Conservation (phyloP, 768 basidiomycete genomes). For the Trichaptum fuscoviolaceum region DNA sequence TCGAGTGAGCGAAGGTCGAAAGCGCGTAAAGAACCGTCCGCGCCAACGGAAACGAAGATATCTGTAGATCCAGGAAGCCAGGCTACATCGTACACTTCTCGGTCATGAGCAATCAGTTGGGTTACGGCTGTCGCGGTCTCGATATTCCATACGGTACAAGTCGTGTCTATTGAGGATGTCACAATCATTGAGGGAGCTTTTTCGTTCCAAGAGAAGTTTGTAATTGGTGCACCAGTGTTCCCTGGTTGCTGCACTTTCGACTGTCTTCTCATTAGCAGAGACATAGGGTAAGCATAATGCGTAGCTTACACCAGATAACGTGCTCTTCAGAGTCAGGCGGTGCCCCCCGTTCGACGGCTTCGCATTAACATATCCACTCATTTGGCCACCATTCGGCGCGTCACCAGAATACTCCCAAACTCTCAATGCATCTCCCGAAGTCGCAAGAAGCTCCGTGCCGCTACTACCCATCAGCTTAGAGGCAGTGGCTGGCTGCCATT, state of each 20-base stretch:
- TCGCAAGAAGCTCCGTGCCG: constrained; percentile 80
- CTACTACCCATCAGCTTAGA: constrained; percentile 61
- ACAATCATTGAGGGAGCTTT: constrained; percentile 87
- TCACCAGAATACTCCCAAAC: constrained; percentile 87
- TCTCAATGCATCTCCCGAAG: constrained; percentile 88
- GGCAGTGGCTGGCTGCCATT: constrained; percentile 84
- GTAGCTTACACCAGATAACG: constrained; percentile 70
- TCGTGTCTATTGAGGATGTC: constrained; percentile 97
- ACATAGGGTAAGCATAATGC: constrained; percentile 7
- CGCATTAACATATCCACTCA: constrained; percentile 68
- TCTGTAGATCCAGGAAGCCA: constrained; percentile 96
- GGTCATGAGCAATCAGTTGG: constrained; percentile 95
- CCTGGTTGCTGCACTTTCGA: constrained; percentile 80
- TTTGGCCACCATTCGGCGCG: constrained; percentile 35
- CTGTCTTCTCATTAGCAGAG: constrained; percentile 1
- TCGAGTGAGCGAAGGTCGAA: constrained; percentile 96
- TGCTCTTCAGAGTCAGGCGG: constrained; percentile 66
- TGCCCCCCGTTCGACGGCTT: constrained; percentile 53
- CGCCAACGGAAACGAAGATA: constrained; percentile 97
- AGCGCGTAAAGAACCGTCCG: constrained; percentile 92
- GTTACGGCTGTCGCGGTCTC: constrained; percentile 91
- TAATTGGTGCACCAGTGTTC: constrained; percentile 82
- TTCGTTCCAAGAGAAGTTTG: constrained; percentile 97
- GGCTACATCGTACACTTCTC: constrained; percentile 96
- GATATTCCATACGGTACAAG: constrained; percentile 99